These are phyloP conservation scores for Beauveria medogensis DNA, from an alignment of 2,329 filamentous ascomycete genomes.

Conservation along the genomic window DNA sequence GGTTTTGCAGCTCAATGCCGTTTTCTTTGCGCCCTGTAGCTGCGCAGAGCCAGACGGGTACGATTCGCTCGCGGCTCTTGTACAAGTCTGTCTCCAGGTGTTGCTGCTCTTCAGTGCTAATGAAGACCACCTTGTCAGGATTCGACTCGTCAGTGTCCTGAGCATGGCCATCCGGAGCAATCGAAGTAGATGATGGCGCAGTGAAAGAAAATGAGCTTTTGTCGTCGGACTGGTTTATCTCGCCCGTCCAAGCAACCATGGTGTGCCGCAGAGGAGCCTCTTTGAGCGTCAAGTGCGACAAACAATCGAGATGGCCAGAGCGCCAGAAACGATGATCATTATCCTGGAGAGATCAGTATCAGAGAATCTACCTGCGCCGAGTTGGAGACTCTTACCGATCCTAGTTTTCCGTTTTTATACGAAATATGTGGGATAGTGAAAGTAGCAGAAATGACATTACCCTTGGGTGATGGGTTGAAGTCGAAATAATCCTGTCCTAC, in stretches of 20 bases:
- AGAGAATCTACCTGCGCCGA: background rate
- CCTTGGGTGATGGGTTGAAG: constrained; percentile 31
- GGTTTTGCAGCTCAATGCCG: constrained; percentile 69
- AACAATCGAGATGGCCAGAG: constrained; percentile 85
- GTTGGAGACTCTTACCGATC: constrained; percentile 45
- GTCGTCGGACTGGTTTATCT: constrained; percentile 47
- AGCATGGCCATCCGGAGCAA: constrained; percentile 39
- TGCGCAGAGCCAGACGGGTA: constrained; percentile 84
- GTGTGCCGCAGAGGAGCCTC: constrained; percentile 82
- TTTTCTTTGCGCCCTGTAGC: constrained; percentile 58
- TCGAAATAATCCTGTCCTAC: constrained; percentile 1
- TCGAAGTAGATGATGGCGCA: constrained; percentile 26
- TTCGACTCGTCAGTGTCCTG: constrained; percentile 39
- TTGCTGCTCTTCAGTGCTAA: constrained; percentile 61
- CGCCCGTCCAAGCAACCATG: constrained; percentile 89
- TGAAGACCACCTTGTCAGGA: constrained; percentile 37
- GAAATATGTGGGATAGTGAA: constrained; percentile 55
- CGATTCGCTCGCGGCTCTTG: constrained; percentile 63
- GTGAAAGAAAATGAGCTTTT: background rate
- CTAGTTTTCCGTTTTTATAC: constrained; percentile 46
- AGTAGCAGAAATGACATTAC: constrained; percentile 58
- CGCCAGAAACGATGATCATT: constrained; percentile 33
- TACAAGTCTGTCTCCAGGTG: constrained; percentile 66
- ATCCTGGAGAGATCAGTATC: background rate
- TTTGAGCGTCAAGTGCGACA: constrained; percentile 77